These are phyloP conservation scores for Xylariaceae sp. DNA, from an alignment of 2,329 filamentous ascomycete genomes.

Conservation along the genomic window DNA sequence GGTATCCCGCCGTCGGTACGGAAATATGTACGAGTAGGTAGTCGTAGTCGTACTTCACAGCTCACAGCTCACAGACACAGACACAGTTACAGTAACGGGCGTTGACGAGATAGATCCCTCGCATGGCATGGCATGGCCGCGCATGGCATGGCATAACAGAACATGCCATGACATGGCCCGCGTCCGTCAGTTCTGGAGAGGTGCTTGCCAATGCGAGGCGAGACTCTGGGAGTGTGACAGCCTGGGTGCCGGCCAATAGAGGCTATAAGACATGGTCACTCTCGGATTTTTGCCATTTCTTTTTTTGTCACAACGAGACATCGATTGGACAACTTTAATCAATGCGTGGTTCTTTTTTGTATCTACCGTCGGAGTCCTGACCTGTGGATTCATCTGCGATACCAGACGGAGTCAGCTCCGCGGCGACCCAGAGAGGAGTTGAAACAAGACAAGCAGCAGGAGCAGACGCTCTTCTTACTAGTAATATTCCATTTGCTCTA, in stretches of 20 bases:
- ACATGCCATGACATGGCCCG: slow-evolving; percentile 9
- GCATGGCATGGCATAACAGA: slow-evolving; percentile 10
- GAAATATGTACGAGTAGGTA: background rate
- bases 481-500: too few relatives aligned
- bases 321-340: background rate
- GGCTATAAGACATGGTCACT: slow-evolving; percentile 17
- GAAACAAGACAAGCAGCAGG: background rate
- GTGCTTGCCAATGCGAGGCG: slow-evolving; percentile 3
- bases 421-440: background rate
- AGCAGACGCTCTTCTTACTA: too few relatives aligned
- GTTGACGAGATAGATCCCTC: slow-evolving; percentile 16
- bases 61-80: background rate
- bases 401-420: background rate
- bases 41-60: background rate
- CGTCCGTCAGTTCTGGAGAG: slow-evolving; percentile 11
- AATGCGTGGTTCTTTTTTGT: slow-evolving; percentile 4
- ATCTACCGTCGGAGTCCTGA: background rate
- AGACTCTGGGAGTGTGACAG: slow-evolving; percentile 4
- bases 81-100: slow-evolving; percentile 6
- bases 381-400: background rate
- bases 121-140: slow-evolving; percentile 14
- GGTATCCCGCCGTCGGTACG: too few relatives aligned
- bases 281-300: slow-evolving; percentile 8
- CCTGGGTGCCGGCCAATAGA: slow-evolving; percentile 12
- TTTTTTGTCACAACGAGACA: slow-evolving; percentile 6